Base-by-base conservation (phyloP, 176 grass and related monocot species). In the Elaeis guineensis region DNA sequence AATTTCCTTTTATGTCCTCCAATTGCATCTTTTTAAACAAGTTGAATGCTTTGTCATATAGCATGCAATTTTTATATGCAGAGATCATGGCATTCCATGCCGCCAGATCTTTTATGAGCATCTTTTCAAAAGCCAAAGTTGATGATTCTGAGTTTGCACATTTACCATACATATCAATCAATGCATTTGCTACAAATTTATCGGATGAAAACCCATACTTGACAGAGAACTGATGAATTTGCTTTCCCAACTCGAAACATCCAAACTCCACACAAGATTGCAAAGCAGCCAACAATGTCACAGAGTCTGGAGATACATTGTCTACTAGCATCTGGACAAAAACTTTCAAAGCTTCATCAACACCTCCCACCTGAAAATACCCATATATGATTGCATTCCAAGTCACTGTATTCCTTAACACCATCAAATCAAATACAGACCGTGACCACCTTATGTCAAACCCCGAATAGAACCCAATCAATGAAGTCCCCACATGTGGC, bases 61-160 rank as follows among this genome's bases (percentile, higher is more conserved):
- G 54, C 22, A 62, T 39, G 50, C 59, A 72, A 44, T 54, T 71
- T 26, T 44, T 72, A 51, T 54, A 39, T 54, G 70, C 70, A 23
- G 58, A 72, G 5, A 72, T 62, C 59, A 72, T 62, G 44, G 70
- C 57, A 54, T 72, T 72, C 58, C 70, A 72, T 15, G 70, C 62
- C 4, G 70, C 70, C 11, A 62, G 24, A 72, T 72, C 70, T 4
- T 60, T 62, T 54, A 26, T 62, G 15, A 62, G 15, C 58, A 49
- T 50, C 5, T 51, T 61, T 48, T 71, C 57, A 30, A 71, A 71
- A 60, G 52, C 48, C 14, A 30, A 14, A 71, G 9, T 18, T 28
- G 55, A 49, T 29, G 11, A 50, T 52, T 60, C 48, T 16, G 48
- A 28, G 52, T 71, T 11, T 5, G 56, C 48, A 59, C 57, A 61